phyloP scores from a whole-genome alignment of 2,329 filamentous ascomycete species.

The Fusarium sacchari region DNA sequence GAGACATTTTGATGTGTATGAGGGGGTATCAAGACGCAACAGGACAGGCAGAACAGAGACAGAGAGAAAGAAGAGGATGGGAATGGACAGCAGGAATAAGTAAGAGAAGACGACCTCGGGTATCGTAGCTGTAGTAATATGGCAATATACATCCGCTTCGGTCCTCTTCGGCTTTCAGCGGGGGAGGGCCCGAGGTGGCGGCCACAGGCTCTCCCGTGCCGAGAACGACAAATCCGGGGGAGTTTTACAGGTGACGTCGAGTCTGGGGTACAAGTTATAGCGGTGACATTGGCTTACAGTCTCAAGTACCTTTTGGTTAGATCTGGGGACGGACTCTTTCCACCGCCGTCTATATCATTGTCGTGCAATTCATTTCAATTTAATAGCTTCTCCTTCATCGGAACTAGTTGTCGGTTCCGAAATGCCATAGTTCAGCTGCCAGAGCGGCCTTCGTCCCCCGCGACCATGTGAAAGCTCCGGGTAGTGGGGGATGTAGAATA shows the following conservation, averaged over 20 bases:
- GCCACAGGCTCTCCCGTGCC: conserved; percentile 31
- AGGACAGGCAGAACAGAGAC: conserved; percentile 3
- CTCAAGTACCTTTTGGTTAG: neutral
- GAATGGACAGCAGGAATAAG: conserved; percentile 6
- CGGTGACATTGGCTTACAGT: neutral
- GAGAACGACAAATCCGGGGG: conserved; percentile 38
- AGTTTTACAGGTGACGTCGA: conserved; percentile 26
- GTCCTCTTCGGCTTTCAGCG: conserved; percentile 53
- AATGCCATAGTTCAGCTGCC: neutral
- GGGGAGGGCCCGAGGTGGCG: conserved; percentile 43
- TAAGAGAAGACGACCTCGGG: conserved; percentile 31
- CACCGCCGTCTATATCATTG: neutral
- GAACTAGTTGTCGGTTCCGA: conserved; percentile 6
- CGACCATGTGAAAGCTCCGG: conserved; percentile 28
- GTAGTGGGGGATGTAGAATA: neutral
- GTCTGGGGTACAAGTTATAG: conserved; percentile 5
- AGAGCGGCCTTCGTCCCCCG: conserved; percentile 34
- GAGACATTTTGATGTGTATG: conserved; percentile 25
- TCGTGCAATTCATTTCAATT: neutral
- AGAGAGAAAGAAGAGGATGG: neutral
- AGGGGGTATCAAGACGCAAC: conserved; percentile 11
- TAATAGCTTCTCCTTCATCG: neutral
- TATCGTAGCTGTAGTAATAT: conserved; percentile 23
- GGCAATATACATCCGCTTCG: conserved; percentile 37
- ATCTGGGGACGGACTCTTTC: neutral